Evolutionary conservation across 352 stramenopile species (phyloP).

Genomic region (Achlya hypogyna): DNA sequence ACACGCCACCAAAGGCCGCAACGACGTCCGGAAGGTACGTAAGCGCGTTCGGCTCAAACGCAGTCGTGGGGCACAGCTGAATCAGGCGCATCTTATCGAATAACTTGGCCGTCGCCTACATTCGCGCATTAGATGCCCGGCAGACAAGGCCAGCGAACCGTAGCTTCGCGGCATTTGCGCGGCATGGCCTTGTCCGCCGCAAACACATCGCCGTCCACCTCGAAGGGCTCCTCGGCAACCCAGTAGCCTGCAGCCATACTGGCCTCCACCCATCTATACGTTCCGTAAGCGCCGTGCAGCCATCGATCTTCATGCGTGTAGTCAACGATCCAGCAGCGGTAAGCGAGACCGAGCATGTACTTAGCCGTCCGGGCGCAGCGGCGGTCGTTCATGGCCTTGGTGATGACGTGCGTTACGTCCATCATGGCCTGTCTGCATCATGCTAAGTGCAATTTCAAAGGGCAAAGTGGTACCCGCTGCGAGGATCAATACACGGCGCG

Average conservation of each 20-base stretch:
- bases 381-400: constrained; percentile 20
- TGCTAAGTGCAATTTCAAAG: constrained; percentile 20
- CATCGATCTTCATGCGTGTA: too few species aligned
- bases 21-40: constrained; percentile 39
- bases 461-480: constrained; percentile 21
- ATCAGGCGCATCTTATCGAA: constrained; percentile 71
- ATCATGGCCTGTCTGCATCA: constrained; percentile 68
- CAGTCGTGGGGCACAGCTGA: constrained; percentile 47
- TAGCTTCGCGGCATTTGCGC: constrained; percentile 44
- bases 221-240: constrained; percentile 58
- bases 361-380: constrained; percentile 78
- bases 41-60: constrained; percentile 62
- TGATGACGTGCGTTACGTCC: constrained; percentile 30
- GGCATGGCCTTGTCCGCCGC: constrained; percentile 59
- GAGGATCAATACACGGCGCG: constrained; percentile 42
- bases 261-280: constrained; percentile 43
- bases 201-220: constrained; percentile 77
- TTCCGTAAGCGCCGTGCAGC: too few species aligned
- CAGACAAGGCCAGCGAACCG: constrained; percentile 23
- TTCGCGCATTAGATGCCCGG: background rate
- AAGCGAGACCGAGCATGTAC: constrained; percentile 75
- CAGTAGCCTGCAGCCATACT: constrained; percentile 51
- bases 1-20: constrained; percentile 51
- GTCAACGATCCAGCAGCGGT: constrained; percentile 67
- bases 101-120: constrained; percentile 46